These are phyloP conservation scores for Prototheca stagnorum DNA, from an alignment of 163 green algal species.

Conservation along the genomic window DNA sequence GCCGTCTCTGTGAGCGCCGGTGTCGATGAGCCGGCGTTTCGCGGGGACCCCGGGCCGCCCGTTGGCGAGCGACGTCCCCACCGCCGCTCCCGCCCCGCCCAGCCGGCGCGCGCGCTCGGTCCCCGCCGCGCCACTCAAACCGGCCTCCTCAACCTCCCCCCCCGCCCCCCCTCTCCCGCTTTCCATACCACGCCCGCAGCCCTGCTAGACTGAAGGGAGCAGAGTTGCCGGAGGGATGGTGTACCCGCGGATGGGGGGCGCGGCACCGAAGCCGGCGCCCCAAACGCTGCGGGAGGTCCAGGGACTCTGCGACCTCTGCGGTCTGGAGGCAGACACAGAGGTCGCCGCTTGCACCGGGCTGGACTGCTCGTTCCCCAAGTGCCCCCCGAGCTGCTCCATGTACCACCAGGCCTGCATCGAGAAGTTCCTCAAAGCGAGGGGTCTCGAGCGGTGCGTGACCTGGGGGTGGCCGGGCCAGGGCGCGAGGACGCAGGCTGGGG, in stretches of 20 bases:
- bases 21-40: too few relatives aligned
- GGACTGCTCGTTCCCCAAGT: constrained; percentile 61
- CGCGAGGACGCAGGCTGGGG: too few relatives aligned
- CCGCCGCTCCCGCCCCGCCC: too few relatives aligned
- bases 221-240: constrained; percentile 4
- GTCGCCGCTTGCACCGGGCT: constrained; percentile 57
- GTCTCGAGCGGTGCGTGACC: constrained; percentile 38
- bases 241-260: too few relatives aligned
- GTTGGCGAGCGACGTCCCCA: background rate
- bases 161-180: background rate
- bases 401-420: constrained; percentile 81
- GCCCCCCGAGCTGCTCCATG: constrained; percentile 24
- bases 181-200: background rate
- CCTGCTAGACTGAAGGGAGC: constrained; percentile 3
- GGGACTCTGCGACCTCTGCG: constrained; percentile 58
- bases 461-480: too few relatives aligned
- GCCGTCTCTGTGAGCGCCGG: too few relatives aligned
- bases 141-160: background rate
- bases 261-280: too few relatives aligned
- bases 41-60: too few relatives aligned
- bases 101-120: background rate
- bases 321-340: constrained; percentile 36
- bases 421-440: constrained; percentile 58
- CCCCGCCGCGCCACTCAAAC: background rate
- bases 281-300: constrained; percentile 20